phyloP scores from a whole-genome alignment of 2,329 filamentous ascomycete species.

The Colletotrichum navitas region DNA sequence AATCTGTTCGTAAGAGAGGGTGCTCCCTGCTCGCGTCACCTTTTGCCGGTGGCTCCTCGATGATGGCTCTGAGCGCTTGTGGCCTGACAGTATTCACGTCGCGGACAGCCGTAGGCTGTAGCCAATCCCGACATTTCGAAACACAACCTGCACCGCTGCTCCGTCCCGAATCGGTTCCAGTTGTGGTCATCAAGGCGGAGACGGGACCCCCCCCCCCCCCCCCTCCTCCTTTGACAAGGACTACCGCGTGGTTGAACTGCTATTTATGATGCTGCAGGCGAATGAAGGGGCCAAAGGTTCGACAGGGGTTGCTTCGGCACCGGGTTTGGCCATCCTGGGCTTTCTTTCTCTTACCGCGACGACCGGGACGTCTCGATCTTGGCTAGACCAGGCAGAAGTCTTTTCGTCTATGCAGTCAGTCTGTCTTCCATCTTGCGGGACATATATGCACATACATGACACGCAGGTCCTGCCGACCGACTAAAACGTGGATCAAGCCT shows the following conservation, averaged over 20 bases:
- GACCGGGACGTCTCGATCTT: slow-evolving; percentile 25
- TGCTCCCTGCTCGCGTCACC: neutral
- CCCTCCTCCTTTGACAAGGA: slow-evolving; percentile 19
- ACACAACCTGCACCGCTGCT: slow-evolving; percentile 14
- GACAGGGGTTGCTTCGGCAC: slow-evolving; percentile 32
- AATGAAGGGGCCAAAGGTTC: slow-evolving; percentile 40
- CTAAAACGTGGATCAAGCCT: slow-evolving; percentile 25
- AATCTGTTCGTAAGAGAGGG: neutral
- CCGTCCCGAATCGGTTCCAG: slow-evolving; percentile 19
- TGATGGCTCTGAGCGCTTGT: neutral
- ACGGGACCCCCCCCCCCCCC: slow-evolving; percentile 5
- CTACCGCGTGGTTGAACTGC: slow-evolving; percentile 31
- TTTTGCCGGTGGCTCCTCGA: neutral
- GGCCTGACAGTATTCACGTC: neutral
- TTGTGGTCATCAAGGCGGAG: neutral
- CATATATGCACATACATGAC: slow-evolving; percentile 15
- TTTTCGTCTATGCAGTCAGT: slow-evolving; percentile 12
- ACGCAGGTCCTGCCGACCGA: neutral
- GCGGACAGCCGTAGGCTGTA: slow-evolving; percentile 16
- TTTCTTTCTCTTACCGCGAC: neutral
- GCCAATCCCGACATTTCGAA: slow-evolving; percentile 28
- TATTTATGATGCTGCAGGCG: slow-evolving; percentile 37
- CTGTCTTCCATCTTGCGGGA: neutral
- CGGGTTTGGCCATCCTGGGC: slow-evolving; percentile 12
- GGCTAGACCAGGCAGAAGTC: slow-evolving; percentile 16